Evolutionary conservation across 2,329 filamentous ascomycete species (phyloP), one percentile per base, ranked within the genome.

Genomic region (Pseudopithomyces chartarum): DNA sequence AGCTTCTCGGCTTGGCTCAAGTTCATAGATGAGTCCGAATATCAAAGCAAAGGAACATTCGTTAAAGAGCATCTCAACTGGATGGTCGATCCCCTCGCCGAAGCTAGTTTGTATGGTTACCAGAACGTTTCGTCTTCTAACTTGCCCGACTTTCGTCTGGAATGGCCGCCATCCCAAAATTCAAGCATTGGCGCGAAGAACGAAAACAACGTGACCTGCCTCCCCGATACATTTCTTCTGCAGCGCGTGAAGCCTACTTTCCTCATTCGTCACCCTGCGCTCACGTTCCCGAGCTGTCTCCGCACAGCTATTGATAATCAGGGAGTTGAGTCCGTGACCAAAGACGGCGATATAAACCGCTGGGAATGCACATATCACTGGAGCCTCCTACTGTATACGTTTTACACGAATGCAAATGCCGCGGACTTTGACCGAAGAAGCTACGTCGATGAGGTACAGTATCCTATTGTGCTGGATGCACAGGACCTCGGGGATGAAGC

Each of bases 11-110:
- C 36, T 1, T 59, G 58, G 36, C 22, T 43, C 13, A 3, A n/a
- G 0, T 62, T 57, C 20, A 23, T 62, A 2, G 15, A 22, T 11
- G 20, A 54, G 8, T 61, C 57, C 1, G 40, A 58, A n/a, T 4
- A 17, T 3, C 12, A 50, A 17, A 54, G 54, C 0, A 65, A 63
- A 32, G 51, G 51, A 2, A 59, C 57, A 0, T 65, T 54, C 19
- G 40, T 67, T 15, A 69, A 68, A 43, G 61, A 64, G 42, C 66
- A 68, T 39, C 22, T 66, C 1, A 59, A 63, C 20, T 67, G 62
- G 60, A 58, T 60, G 32, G 11, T 68, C 0, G 33, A 55, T 10
- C 59, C 65, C 0, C 32, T 55, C 1, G 29, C 47, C 0, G 64
- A 69, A 26, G 49, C 55, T 1, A 8, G 33, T 2, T 58, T 52